Evolutionary conservation across 108 stramenopile genomes (phyloP).

Genomic region (Cyclostephanos tholiformis): DNA sequence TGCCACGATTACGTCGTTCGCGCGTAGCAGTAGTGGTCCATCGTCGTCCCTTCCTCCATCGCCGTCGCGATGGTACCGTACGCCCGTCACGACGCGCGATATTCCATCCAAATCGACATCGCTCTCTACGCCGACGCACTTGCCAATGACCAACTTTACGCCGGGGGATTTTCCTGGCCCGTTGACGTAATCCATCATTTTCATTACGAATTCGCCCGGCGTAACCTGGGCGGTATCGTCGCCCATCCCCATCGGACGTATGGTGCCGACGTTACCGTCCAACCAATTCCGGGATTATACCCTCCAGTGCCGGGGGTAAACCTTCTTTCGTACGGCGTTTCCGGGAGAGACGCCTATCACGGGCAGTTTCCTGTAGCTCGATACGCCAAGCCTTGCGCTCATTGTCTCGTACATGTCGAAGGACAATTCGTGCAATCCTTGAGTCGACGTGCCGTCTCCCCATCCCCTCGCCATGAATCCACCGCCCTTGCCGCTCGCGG

Average conservation of each 20-base stretch:
- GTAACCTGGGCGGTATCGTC: slow-evolving; percentile 90
- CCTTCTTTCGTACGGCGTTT: background rate
- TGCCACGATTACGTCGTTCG: slow-evolving; percentile 68
- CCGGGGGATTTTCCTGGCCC: slow-evolving; percentile 11
- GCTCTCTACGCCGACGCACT: slow-evolving; percentile 70
- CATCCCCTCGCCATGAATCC: slow-evolving; percentile 86
- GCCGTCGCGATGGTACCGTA: slow-evolving; percentile 47
- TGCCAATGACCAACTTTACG: slow-evolving; percentile 68
- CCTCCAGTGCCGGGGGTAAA: slow-evolving; percentile 23
- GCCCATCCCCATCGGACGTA: slow-evolving; percentile 69
- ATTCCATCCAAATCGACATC: slow-evolving; percentile 34
- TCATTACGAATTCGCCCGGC: slow-evolving; percentile 79
- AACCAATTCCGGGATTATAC: slow-evolving; percentile 68
- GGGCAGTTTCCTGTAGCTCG: slow-evolving; percentile 80
- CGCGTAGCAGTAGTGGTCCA: slow-evolving; percentile 27
- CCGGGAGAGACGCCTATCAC: slow-evolving; percentile 77
- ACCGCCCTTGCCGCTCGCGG: slow-evolving; percentile 90
- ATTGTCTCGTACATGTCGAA: slow-evolving; percentile 86
- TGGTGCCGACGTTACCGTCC: slow-evolving; percentile 69
- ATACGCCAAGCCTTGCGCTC: slow-evolving; percentile 60
- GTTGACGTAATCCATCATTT: slow-evolving; percentile 62
- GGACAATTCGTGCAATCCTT: slow-evolving; percentile 50
- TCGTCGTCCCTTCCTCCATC: slow-evolving; percentile 25
- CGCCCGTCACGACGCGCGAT: slow-evolving; percentile 49
- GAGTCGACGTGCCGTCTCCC: slow-evolving; percentile 35